These are phyloP conservation scores for Nitzschia sp. DNA, from an alignment of 108 stramenopile genomes.

Conservation along the genomic window DNA sequence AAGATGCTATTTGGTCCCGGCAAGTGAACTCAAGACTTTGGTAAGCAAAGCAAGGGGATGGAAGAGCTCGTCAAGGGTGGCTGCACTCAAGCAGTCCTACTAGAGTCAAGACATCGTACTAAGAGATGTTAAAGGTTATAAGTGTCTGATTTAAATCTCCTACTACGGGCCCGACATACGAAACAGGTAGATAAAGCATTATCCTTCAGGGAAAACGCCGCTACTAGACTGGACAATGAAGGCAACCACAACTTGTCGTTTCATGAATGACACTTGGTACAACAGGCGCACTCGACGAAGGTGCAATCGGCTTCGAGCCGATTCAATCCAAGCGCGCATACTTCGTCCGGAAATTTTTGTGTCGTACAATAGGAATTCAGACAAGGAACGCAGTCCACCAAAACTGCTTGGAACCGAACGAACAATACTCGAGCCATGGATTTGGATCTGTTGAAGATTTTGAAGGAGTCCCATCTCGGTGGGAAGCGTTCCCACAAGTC, in stretches of 20 bases:
- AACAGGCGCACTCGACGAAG: not conserved
- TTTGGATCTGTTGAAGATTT: not conserved
- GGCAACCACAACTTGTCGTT: too few relatives aligned
- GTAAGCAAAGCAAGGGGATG: constrained; percentile 60
- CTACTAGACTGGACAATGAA: too few relatives aligned
- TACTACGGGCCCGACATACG: too few relatives aligned
- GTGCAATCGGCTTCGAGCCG: not conserved
- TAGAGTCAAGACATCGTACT: too few relatives aligned
- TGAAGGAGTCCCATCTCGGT: not conserved
- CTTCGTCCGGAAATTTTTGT: not conserved
- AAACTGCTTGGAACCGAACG: not conserved
- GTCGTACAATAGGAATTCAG: not conserved
- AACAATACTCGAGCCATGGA: not conserved
- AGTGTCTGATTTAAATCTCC: too few relatives aligned
- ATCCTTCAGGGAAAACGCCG: too few relatives aligned
- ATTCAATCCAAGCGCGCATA: not conserved
- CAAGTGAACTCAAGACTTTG: constrained; percentile 55
- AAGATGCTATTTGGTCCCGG: constrained; percentile 76
- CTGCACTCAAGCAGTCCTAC: not conserved
- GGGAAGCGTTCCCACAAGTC: not conserved
- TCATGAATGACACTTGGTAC: not conserved
- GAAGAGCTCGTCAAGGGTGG: constrained; percentile 12
- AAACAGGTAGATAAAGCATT: too few relatives aligned
- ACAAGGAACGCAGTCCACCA: not conserved
- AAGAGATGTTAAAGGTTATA: too few relatives aligned